A percentile compares a stretch with the other conserved stretches of the same genome.
Evolutionary conservation across 228 moss, liverwort and hornwort species (phyloP).

Genomic region (Sphagnum fallax): DNA sequence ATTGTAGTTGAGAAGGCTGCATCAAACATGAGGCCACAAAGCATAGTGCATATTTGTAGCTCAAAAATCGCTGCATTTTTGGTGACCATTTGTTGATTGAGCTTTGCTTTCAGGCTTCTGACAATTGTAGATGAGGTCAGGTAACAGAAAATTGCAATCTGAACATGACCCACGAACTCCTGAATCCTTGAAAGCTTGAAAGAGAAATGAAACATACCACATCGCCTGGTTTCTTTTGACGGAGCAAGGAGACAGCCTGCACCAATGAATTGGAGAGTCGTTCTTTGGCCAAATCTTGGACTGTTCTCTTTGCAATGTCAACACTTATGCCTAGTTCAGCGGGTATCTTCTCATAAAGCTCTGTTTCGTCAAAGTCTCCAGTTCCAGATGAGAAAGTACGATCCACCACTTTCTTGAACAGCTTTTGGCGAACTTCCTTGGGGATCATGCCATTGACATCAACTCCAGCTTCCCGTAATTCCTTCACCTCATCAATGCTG

Average conservation of each 20-base stretch:
- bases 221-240: conserved; percentile 72
- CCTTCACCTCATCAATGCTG: conserved; percentile 87
- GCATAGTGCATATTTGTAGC: too few relatives aligned
- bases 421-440: conserved; percentile 78
- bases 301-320: conserved; percentile 59
- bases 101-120: too few relatives aligned
- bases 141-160: too few relatives aligned
- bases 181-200: not conserved
- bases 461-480: conserved; percentile 82
- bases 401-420: conserved; percentile 88
- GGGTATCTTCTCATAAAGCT: conserved; percentile 81
- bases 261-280: conserved; percentile 78
- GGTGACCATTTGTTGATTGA: too few relatives aligned
- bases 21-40: too few relatives aligned
- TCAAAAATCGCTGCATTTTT: too few relatives aligned
- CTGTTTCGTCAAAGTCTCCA: conserved; percentile 82
- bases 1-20: too few relatives aligned
- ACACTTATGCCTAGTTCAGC: conserved; percentile 70
- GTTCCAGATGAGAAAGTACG: conserved; percentile 79
- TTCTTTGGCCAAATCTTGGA: conserved; percentile 74
- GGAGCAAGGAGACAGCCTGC: conserved; percentile 75
- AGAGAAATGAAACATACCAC: conserved; percentile 27
- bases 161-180: not conserved
- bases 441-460: conserved; percentile 96
- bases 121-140: too few relatives aligned